Evolutionary conservation across 2,329 filamentous ascomycete species (phyloP), one percentile per base, ranked within the genome.

Genomic region (Paecilomyces niveus): DNA sequence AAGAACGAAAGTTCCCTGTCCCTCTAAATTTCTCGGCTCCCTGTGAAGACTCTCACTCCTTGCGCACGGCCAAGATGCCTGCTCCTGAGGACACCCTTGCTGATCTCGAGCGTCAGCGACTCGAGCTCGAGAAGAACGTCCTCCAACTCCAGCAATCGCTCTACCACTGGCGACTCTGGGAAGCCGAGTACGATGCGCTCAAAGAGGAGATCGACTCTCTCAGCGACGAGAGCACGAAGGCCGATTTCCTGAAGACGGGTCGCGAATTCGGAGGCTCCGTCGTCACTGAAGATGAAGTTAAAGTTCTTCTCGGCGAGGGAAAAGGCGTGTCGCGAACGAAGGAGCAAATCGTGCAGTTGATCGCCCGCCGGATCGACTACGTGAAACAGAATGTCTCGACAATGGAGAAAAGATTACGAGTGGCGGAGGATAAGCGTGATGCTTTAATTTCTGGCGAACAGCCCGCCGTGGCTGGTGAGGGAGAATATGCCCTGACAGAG

Each of bases 101-200:
- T 52, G 83, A 87, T 67, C 82, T 96, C 50, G 91, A 96, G 72
- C 83, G 83, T 61, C 89, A 93, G 68, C 84, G 90, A 15, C 78
- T 83, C 64, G 82, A 86, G 61, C 85, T 97, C 7, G 90, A 96
- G 72, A 83, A 85, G 39, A 91, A 88, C 63, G 83, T 96, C 53
- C 77, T 81, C 54, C 85, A 90, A 70, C 83, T 97, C 21, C 85
- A 85, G 57, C 85, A 88, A 67, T 87, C 89, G 6, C 81, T 97
- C 56, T 85, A 86, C 62, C 88, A 96, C 76, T 99, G 93, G 93
- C 89, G 90, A 63, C 87, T 87, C 57, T 95, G 90, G 84, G 92
- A 96, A 71, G 85, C 89, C 54, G 93, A 97, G 72, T 97, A 97
- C 73, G 90, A 96, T 70, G 85, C 87, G 24, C 81, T 97, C 61